Evolutionary conservation across 495 filamentous ascomycete species (phyloP), one percentile per base, ranked within the genome.

Genomic region (Neohortaea acidophila): DNA sequence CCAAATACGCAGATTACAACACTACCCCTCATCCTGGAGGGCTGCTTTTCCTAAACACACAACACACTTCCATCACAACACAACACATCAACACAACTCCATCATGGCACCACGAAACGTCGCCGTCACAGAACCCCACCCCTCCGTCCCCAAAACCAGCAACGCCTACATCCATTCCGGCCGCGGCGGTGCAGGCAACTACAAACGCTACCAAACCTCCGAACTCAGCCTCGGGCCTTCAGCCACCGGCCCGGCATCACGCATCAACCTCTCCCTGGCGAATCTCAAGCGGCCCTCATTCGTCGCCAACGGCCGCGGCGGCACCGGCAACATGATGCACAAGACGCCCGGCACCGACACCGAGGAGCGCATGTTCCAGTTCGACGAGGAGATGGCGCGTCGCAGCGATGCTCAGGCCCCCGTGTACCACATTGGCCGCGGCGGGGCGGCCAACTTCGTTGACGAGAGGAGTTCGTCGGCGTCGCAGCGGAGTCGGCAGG

Each of bases 351-450:
- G 36, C 3, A 25, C 28, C 13, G 70, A 74, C 22, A 22, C 29
- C 4, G 73, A 79, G 49, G 75, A 79, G 30, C 70, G 81, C 45
- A 73, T 83, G 51, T 80, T 94, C 65, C 78, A 72, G 43, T 89
- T 94, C 63, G 84, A 93, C 60, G 87, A 94, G 67, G 87, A 94
- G 57, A 74, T 87, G 42, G 70, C 78, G 49, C 77, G 78, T 44
- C 57, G 71, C 44, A 66, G 70, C 48, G 69, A 66, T 53, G 45
- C 57, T n/a, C 44, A 51, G 7, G 73, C 72, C 4, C 73, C 75
- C 18, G 69, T 83, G 31, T 83, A 75, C 63, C 77, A 89, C 53
- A 77, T 89, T 38, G 89, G 89, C 28, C 73, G 86, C 22, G 89
- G 89, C 27, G 89, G 89, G 35, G 79, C 79, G 23, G 89, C 84